A percentile compares a stretch with the other conserved stretches of the same genome.
phyloP scores from a whole-genome alignment of 2,329 filamentous ascomycete species.

The Fusarium lateritium region DNA sequence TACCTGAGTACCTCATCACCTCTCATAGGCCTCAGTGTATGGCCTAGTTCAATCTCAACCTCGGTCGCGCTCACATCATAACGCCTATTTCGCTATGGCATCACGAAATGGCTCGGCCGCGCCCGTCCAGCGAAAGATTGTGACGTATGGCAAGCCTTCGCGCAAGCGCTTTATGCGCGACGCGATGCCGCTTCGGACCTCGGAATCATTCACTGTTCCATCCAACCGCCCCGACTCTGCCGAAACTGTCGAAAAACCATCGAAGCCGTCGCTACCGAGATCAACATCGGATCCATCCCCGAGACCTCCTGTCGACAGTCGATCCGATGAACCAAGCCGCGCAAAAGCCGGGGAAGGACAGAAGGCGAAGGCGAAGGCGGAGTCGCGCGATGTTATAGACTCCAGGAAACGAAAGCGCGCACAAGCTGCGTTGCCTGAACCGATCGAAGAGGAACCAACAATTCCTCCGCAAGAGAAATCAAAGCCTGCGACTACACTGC shows the following conservation, averaged over 20 bases:
- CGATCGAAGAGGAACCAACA: slow-evolving; percentile 19
- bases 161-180: slow-evolving; percentile 45
- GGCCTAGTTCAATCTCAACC: slow-evolving; percentile 24
- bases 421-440: slow-evolving; percentile 20
- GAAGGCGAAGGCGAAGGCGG: slow-evolving; percentile 18
- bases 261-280: slow-evolving; percentile 31
- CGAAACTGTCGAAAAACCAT: slow-evolving; percentile 30
- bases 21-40: slow-evolving; percentile 15
- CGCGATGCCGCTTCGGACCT: slow-evolving; percentile 41
- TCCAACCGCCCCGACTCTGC: slow-evolving; percentile 23
- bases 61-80: slow-evolving; percentile 15
- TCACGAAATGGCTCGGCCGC: slow-evolving; percentile 43
- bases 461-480: slow-evolving; percentile 18
- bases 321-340: slow-evolving; percentile 13
- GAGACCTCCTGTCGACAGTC: slow-evolving; percentile 22
- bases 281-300: slow-evolving; percentile 38
- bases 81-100: slow-evolving; percentile 35
- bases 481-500: slow-evolving; percentile 25
- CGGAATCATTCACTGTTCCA: slow-evolving; percentile 32
- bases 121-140: slow-evolving; percentile 43
- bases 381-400: slow-evolving; percentile 34
- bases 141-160: slow-evolving; percentile 50
- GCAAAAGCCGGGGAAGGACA: slow-evolving; percentile 13
- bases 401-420: slow-evolving; percentile 46
- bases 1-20: slow-evolving; percentile 8